Evolutionary conservation across 805 yeast species (phyloP).

Genomic region (Lipomyces lipofer): DNA sequence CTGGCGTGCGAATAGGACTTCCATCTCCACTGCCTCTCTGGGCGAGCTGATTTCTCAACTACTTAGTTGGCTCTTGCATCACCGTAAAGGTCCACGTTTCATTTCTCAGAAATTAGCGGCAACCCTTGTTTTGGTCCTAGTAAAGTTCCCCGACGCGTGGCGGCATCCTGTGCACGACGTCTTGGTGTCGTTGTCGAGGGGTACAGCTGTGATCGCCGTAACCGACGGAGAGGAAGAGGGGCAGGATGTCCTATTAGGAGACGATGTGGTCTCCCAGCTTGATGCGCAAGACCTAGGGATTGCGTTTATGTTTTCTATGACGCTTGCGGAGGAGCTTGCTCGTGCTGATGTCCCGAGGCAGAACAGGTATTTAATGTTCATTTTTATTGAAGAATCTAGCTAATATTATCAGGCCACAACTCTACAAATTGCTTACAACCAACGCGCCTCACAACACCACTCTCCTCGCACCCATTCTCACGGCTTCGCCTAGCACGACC

Average conservation of each 20-base stretch:
- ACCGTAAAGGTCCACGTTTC: slow-evolving; percentile 22
- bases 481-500: slow-evolving; percentile 1
- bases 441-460: slow-evolving; percentile 10
- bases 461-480: slow-evolving; percentile 6
- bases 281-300: slow-evolving; percentile 3
- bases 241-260: background rate
- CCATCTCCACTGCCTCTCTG: slow-evolving; percentile 10
- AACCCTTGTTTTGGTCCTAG: slow-evolving; percentile 14
- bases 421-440: slow-evolving; percentile 2
- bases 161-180: slow-evolving; percentile 23
- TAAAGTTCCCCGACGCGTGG: slow-evolving; percentile 20
- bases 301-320: slow-evolving; percentile 16
- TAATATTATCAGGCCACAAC: slow-evolving; percentile 6
- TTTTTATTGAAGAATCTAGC: background rate
- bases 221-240: background rate
- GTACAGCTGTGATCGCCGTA: no score
- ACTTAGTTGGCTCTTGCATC: slow-evolving; percentile 19
- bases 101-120: slow-evolving; percentile 22
- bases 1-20: slow-evolving; percentile 6
- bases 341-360: slow-evolving; percentile 25
- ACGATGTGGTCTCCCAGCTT: background rate
- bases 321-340: slow-evolving; percentile 24
- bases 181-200: slow-evolving; percentile 9
- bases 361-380: slow-evolving; percentile 4
- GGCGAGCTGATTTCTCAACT: slow-evolving; percentile 10